Base-by-base conservation (phyloP, 768 basidiomycete species). In the Lactarius akahatsu region DNA sequence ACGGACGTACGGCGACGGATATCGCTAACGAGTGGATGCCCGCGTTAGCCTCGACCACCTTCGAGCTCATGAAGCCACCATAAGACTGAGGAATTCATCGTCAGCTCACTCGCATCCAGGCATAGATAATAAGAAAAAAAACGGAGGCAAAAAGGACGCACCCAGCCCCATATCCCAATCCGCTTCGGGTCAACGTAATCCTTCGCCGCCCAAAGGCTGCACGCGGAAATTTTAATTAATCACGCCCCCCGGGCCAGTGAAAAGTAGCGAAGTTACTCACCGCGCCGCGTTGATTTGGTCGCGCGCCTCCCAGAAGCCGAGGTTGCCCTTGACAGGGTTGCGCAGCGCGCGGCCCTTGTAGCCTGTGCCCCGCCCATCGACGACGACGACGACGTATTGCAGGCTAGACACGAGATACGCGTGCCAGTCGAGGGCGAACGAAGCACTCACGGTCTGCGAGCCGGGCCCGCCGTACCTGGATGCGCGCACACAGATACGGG, bases 121-220 rank as follows among this genome's bases (percentile, higher is more conserved):
- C 28, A 36, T 36, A 36, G 8, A 36, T 36, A 40, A 40, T 38
- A 40, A 15, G 13, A 38, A 15, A 4, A 38, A 38, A 38, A 38
- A n/a, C n/a, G n/a, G n/a, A n/a, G n/a, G n/a, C n/a, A n/a, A 40
- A 62, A 10, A 58, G 6, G 15, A 78, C 90, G 74, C 68, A 94
- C 93, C 96, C 97, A 98, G 52, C 97, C 97, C 96, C 96, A 98
- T 59, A 98, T 90, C 0, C 96, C 97, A 57, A 98, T 91, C 55
- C 94, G 81, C 74, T 85, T 86, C 45, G 86, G 80, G 75, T 99
- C 97, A 1, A 98, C 90, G 74, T 98, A 98, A 18, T 84, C 81
- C 76, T 91, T 92, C 70, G 86, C 81, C 2, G 90, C 92, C 92
- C 94, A 97, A 57, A 88, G 78, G 63, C 92, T 92, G 66, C 50